Base-by-base conservation (phyloP, 768 basidiomycete genomes). In the Suillus lakei region DNA sequence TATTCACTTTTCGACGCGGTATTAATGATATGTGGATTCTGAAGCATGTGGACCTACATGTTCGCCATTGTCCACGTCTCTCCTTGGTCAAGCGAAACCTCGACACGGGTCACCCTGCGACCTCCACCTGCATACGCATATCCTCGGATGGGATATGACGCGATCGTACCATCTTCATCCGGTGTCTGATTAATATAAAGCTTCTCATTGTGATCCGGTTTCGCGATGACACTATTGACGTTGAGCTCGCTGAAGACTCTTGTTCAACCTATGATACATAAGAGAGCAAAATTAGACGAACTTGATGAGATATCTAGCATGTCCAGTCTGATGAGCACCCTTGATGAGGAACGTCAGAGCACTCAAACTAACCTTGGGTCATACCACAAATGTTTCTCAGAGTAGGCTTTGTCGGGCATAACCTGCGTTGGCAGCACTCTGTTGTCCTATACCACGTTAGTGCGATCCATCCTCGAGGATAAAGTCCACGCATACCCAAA, bases 81-180 rank as follows among this genome's bases (percentile, higher is more conserved):
- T 2, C 87, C 88, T 28, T 85, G 81, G 66, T 89, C 86, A 9
- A 85, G 68, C 8, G 86, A 85, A 46, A 89, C 61, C 66, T 90
- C 88, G 32, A 89, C 84, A 18, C 88, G 80, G 4, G 82, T 84
- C 23, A 90, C 78, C 21, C 87, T 79, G 9, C 85, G 79, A 3
- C 88, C 88, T 7, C 88, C 87, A 13, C 88, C 88, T 30, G 81
- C 78, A 70, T 90, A 90, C 3, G 88, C 88, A 63, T 89, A 90
- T 5, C 88, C 88, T 61, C 79, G 75, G 46, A 86, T 50, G 5
- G 71, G 70, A 69, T 88, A 89, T 32, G 44, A 16, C 53, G 66
- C 38, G 7, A 71, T 59, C 5, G 68, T 67, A 16, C 55, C 55
- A 53, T 65, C 48, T n/a, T 60, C 62, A 39, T 64, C 28, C 13